Base-by-base conservation (phyloP, 108 stramenopile species). In the Nannochloropsis granulata region DNA sequence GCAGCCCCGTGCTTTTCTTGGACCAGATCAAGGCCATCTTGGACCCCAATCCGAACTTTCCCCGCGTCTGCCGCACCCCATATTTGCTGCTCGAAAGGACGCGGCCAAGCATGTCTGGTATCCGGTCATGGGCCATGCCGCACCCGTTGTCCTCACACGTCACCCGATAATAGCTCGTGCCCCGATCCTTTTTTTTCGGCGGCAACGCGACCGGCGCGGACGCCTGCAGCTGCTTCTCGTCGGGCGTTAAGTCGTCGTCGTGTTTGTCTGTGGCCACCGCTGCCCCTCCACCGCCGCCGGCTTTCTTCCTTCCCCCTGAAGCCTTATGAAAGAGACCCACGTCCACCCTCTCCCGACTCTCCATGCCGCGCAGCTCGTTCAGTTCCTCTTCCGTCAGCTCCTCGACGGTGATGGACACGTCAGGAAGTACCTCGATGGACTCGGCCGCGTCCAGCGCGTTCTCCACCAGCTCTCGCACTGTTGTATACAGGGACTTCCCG, bases 21-120 rank as follows among this genome's bases (percentile, higher is more conserved):
- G 91, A 90, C 97, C 97, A 98, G 80, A 98, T 98, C 84, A 98
- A 86, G 9, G 97, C 97, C 97, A 98, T 97, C 88, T 98, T 98
- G 78, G 97, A 95, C 12, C 96, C 96, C 79, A 98, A 88, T 34
- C 97, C 97, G 89, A 97, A 98, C 86, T 98, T 98, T 25, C 97
- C 97, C 71, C 97, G 84, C 0, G 97, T 96, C 90, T 98, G 96
- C 19, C 96, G 90, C 25, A 97, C 96, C 23, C 95, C 96, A 83
- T 98, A 97, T 88, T 98, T 98, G 86, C 91, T 92, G 24, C 96
- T 95, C 43, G 94, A 93, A 25, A 98, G 88, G 12, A 98, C 97
- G 13, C 94, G 90, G 8, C 97, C 97, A 24, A 98, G 87, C 82
- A 97, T 85, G 87, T 95, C 90, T 56, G 96, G 96, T 78, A 98